These are phyloP conservation scores for Citrus trifoliata DNA, from an alignment of 345 rosid species.

Conservation along the genomic window DNA sequence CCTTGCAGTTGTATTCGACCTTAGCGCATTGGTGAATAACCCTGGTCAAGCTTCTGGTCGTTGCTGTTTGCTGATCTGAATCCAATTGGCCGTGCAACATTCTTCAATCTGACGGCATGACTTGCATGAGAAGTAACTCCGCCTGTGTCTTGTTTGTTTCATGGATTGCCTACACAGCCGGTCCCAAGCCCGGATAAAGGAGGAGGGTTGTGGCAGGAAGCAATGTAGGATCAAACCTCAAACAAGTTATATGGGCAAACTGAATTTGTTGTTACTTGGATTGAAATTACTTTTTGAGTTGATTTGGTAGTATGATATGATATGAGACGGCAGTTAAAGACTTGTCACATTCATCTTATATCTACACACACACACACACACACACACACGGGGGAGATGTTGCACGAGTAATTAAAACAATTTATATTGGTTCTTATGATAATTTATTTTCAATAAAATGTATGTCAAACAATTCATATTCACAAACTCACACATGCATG, in stretches of 20 bases:
- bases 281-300: background rate
- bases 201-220: conserved; percentile 41
- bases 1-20: background rate
- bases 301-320: background rate
- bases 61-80: background rate
- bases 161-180: conserved; percentile 33
- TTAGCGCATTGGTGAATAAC: background rate
- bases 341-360: background rate
- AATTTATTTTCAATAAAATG: no score
- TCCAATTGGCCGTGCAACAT: no score
- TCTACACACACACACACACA: no score
- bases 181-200: conserved; percentile 77
- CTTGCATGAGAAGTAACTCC: conserved; percentile 36
- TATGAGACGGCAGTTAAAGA: background rate
- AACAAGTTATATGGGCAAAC: background rate
- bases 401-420: no score
- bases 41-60: background rate
- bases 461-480: no score
- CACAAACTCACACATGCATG: no score
- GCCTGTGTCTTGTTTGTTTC: conserved; percentile 39
- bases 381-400: no score
- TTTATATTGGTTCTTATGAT: no score
- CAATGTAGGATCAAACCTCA: background rate
- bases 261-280: background rate
- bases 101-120: background rate